Percentiles rank a stretch among this genome's conserved stretches.
phyloP scores from a whole-genome alignment of 2,329 filamentous ascomycete genomes.

The Stachybotrys elegans region DNA sequence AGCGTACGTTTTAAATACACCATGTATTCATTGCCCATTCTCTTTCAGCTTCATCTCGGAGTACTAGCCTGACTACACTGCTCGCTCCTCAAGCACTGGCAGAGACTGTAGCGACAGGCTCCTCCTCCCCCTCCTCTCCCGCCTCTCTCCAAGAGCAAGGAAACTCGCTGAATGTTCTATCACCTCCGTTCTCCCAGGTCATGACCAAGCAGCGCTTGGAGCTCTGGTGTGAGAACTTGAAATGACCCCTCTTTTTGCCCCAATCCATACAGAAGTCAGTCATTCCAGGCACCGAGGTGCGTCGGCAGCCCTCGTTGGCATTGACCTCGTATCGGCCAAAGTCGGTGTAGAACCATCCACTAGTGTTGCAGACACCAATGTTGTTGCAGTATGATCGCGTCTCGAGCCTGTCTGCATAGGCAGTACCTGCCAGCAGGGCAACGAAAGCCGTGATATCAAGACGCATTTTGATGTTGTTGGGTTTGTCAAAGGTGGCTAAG shows the following conservation, averaged over 20 bases:
- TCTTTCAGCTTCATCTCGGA: no score
- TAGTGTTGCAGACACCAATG: neutral
- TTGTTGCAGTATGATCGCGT: neutral
- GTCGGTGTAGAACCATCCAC: slow-evolving; percentile 20
- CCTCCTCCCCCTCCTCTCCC: neutral
- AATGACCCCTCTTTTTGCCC: slow-evolving; percentile 3
- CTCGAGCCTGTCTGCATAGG: neutral
- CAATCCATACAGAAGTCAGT: slow-evolving; percentile 9
- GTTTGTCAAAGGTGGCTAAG: no score
- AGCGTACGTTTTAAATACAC: no score
- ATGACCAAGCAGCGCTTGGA: slow-evolving; percentile 8
- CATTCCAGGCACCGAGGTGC: slow-evolving; percentile 8
- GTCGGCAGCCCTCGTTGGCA: slow-evolving; percentile 7
- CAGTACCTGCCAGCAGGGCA: neutral
- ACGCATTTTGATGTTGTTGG: no score
- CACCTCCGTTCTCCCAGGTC: neutral
- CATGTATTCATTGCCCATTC: no score
- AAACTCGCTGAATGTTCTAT: neutral
- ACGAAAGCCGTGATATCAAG: no score
- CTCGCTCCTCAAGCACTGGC: neutral
- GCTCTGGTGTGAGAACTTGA: slow-evolving; percentile 4
- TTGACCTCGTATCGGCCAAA: slow-evolving; percentile 5
- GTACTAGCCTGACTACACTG: neutral
- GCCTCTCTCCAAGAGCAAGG: neutral
- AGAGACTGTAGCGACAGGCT: neutral